Conservation (phyloP, 2,329 filamentous ascomycete genomes). For the Penicillium sp. region DNA sequence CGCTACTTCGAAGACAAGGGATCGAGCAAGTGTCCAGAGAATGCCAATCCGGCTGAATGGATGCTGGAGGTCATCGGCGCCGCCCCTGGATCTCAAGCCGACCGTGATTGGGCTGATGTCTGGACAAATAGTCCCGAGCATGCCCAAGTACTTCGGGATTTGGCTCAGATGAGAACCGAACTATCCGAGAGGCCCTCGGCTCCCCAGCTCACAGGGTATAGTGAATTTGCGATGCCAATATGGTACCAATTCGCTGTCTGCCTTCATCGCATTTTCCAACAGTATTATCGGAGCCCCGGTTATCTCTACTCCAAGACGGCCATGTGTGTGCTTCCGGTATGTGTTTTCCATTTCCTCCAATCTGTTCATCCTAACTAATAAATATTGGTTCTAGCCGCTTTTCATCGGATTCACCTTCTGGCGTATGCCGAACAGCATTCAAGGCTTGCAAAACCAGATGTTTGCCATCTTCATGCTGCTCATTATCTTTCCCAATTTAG, state of each 20-base stretch:
- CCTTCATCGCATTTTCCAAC: too few relatives aligned
- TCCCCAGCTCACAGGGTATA: conserved; percentile 40
- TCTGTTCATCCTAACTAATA: too few relatives aligned
- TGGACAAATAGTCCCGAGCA: conserved; percentile 58
- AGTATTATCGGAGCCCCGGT: too few relatives aligned
- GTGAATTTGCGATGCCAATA: conserved; percentile 79
- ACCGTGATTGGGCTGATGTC: conserved; percentile 56
- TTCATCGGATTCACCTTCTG: conserved; percentile 82
- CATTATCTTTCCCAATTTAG: conserved; percentile 50
- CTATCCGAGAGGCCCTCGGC: conserved; percentile 33
- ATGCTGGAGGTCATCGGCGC: conserved; percentile 57
- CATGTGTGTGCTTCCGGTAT: too few relatives aligned
- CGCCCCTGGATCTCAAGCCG: conserved; percentile 61
- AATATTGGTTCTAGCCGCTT: too few relatives aligned
- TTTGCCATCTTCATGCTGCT: conserved; percentile 77
- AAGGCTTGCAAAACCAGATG: conserved; percentile 79
- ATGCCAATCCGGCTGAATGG: conserved; percentile 61
- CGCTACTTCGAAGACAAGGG: conserved; percentile 60
- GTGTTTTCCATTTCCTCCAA: too few relatives aligned
- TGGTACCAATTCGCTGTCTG: too few relatives aligned
- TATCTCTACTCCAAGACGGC: too few relatives aligned
- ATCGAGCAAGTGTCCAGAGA: conserved; percentile 58
- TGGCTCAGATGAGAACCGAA: conserved; percentile 52
- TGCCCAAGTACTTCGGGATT: conserved; percentile 50
- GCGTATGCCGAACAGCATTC: conserved; percentile 62